Conservation (phyloP, 2,329 filamentous ascomycete genomes). For the Aspergillus fijiensis region DNA sequence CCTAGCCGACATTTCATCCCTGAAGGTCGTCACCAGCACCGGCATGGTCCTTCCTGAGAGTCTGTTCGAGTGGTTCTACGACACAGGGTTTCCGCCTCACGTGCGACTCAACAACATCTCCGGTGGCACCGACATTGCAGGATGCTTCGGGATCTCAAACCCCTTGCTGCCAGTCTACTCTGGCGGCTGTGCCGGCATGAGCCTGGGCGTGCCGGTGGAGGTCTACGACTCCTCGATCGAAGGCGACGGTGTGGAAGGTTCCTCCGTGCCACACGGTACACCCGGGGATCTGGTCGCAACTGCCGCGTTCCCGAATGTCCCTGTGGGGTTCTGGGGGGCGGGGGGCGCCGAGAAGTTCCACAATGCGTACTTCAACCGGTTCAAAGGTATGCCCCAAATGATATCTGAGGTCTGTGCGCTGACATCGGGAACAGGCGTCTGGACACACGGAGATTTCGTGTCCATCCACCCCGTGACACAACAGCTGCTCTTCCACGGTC, state of each 20-base stretch:
- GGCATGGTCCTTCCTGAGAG: slow-evolving; percentile 79
- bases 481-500: slow-evolving; percentile 43
- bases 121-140: slow-evolving; percentile 71
- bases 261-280: slow-evolving; percentile 60
- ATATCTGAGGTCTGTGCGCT: not conserved
- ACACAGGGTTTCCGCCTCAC: slow-evolving; percentile 64
- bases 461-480: slow-evolving; percentile 67
- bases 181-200: slow-evolving; percentile 56
- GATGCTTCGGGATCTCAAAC: slow-evolving; percentile 53
- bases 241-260: slow-evolving; percentile 50
- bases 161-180: slow-evolving; percentile 65
- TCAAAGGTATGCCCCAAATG: slow-evolving; percentile 39
- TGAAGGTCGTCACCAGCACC: slow-evolving; percentile 67
- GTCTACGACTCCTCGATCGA: slow-evolving; percentile 59
- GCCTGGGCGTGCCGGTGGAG: slow-evolving; percentile 55
- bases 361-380: slow-evolving; percentile 58
- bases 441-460: slow-evolving; percentile 79
- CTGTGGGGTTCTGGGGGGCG: slow-evolving; percentile 61
- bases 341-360: slow-evolving; percentile 57
- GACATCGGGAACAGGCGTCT: slow-evolving; percentile 23
- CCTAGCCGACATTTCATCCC: slow-evolving; percentile 60
- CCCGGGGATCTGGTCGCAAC: slow-evolving; percentile 75
- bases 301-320: slow-evolving; percentile 71
- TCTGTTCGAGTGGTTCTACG: slow-evolving; percentile 78
- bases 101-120: slow-evolving; percentile 72